phyloP scores from a whole-genome alignment of 2,329 filamentous ascomycete species.

The Cladosporium halotolerans region DNA sequence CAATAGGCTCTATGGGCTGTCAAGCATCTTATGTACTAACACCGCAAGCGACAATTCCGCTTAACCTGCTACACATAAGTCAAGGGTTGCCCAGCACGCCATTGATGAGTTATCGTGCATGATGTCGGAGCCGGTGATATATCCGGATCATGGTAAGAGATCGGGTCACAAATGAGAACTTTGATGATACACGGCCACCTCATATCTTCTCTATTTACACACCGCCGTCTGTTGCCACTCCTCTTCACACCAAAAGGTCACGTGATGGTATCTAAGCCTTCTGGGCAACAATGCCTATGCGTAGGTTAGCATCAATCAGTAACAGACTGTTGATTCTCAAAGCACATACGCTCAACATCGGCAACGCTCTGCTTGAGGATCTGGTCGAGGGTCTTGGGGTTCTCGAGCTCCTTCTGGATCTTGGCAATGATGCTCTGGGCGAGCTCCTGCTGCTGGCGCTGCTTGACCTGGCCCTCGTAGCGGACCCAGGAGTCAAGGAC shows the following conservation, averaged over 20 bases:
- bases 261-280: conserved; percentile 14
- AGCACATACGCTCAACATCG: conserved; percentile 82
- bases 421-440: conserved; percentile 90
- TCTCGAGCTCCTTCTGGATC: conserved; percentile 98
- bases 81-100: not conserved
- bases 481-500: conserved; percentile 98
- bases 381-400: conserved; percentile 93
- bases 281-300: conserved; percentile 9
- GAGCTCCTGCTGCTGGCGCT: conserved; percentile 95
- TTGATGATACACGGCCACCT: conserved; percentile 11
- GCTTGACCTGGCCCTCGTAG: conserved; percentile 98
- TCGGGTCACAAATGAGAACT: conserved; percentile 11
- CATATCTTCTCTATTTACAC: conserved; percentile 12
- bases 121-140: not conserved
- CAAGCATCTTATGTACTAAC: no score
- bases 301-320: not conserved
- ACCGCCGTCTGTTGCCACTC: not conserved
- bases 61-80: not conserved
- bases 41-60: not conserved
- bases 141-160: not conserved
- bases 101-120: not conserved
- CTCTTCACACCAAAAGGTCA: not conserved
- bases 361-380: conserved; percentile 94
- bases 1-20: no score
- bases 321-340: not conserved